Base-by-base conservation (phyloP, 768 basidiomycete species). In the Tremella fuciformis region DNA sequence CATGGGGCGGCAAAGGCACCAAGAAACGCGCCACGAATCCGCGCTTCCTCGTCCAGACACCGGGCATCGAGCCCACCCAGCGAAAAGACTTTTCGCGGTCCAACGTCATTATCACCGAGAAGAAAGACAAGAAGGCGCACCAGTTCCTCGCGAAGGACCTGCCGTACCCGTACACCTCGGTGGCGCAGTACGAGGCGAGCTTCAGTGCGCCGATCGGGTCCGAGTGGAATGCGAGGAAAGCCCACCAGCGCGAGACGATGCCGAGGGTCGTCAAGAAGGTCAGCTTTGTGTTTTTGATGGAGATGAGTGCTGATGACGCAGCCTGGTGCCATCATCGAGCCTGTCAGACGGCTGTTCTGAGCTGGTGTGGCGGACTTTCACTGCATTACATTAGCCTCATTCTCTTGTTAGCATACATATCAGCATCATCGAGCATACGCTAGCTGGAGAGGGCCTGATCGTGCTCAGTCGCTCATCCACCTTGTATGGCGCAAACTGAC, bases 101-200 rank as follows among this genome's bases (percentile, higher is more conserved):
- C 11, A 87, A 96, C 73, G 84, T 98, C 71, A 96, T 99, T 80
- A 89, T 99, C 69, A 91, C 90, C 1, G 94, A 99, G 78, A 90
- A 88, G 78, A 85, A 86, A 58, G 94, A 98, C 79, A 91, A 90
- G 79, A 96, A 96, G 75, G 92, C 89, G 0, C 80, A 84, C 15
- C 89, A 91, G 78, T 97, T 93, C 75, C 81, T 86, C 59, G 85
- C 91, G 55, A 88, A 88, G 76, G 93, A 98, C 74, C 77, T 99
- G 46, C 96, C 96, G 2, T 88, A 88, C 77, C 96, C 94, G 2
- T 98, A 91, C 73, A 97, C 94, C 8, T 89, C 87, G 76, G 86
- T 86, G 57, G 89, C 87, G 2, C 96, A 97, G 79, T 97, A 88
- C 70, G 92, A 96, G 78, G 84, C 86, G 34, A 83, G 83, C 61